These are phyloP conservation scores for Boletus reticulatus DNA, from an alignment of 768 basidiomycete species.

Conservation along the genomic window DNA sequence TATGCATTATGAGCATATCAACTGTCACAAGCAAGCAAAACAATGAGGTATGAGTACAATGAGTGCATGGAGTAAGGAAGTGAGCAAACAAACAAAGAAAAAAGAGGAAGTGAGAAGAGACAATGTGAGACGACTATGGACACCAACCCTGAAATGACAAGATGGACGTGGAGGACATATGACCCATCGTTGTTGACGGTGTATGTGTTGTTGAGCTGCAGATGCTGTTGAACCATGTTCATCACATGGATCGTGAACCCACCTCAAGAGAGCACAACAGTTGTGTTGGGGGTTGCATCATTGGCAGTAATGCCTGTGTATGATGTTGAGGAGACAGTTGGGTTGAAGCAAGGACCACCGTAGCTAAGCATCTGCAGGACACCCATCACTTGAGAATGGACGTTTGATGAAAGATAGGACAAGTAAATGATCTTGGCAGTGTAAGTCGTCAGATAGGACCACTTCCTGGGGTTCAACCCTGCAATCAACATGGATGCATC, in stretches of 20 bases:
- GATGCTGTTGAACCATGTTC: slow-evolving; percentile 82
- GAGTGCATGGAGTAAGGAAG: no score
- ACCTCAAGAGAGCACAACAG: slow-evolving; percentile 75
- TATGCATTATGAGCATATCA: no score
- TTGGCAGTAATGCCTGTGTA: slow-evolving; percentile 63
- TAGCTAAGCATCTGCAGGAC: slow-evolving; percentile 73
- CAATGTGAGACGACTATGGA: no score
- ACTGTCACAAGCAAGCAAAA: no score
- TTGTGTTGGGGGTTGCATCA: slow-evolving; percentile 68
- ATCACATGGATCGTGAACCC: slow-evolving; percentile 85
- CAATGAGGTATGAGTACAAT: no score
- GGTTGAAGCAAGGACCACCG: no score
- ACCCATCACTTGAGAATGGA: slow-evolving; percentile 67
- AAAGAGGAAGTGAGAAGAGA: no score
- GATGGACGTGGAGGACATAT: slow-evolving; percentile 75
- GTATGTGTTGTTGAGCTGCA: slow-evolving; percentile 83
- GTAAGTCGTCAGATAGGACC: slow-evolving; percentile 76
- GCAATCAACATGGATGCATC: no score
- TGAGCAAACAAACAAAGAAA: no score
- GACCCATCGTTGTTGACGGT: slow-evolving; percentile 76
- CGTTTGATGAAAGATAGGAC: slow-evolving; percentile 69
- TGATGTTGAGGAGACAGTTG: slow-evolving; percentile 57
- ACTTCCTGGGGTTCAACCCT: slow-evolving; percentile 95
- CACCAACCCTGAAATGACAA: no score
- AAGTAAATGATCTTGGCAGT: slow-evolving; percentile 90